Evolutionary conservation across 2,329 filamentous ascomycete genomes (phyloP).

Genomic region (Hypoxylon sp.): DNA sequence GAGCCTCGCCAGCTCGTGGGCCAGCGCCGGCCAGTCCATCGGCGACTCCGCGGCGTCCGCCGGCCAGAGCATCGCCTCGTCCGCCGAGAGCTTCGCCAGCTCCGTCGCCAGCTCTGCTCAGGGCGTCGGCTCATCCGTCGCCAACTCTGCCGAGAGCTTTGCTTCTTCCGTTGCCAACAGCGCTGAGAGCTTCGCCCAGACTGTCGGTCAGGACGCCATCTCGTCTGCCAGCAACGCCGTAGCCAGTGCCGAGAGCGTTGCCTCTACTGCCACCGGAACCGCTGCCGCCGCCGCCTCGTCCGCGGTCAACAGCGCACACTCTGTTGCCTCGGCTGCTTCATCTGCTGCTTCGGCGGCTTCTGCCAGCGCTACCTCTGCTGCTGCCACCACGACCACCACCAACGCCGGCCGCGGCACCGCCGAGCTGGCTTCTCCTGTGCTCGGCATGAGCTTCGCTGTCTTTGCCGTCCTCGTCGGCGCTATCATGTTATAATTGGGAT

Average conservation of each 20-base stretch:
- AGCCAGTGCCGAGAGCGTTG: constrained; percentile 41
- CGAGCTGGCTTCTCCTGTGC: constrained; percentile 31
- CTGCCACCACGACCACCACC: constrained; percentile 6
- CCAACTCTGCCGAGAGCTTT: constrained; percentile 21
- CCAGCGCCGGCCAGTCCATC: constrained; percentile 28
- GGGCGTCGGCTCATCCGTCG: constrained; percentile 15
- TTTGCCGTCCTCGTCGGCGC: constrained; percentile 38
- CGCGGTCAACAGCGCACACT: constrained; percentile 26
- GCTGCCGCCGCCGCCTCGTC: constrained; percentile 32
- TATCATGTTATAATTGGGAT: constrained; percentile 33
- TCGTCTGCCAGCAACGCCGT: constrained; percentile 37
- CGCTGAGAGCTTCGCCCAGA: constrained; percentile 29
- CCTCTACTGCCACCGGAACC: constrained; percentile 39
- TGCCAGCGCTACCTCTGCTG: constrained; percentile 12
- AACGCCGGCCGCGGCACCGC: constrained; percentile 25
- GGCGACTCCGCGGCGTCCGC: constrained; percentile 21
- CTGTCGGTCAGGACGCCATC: constrained; percentile 31
- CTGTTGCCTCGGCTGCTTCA: constrained; percentile 11
- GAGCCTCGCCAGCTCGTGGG: constrained; percentile 36
- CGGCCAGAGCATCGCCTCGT: constrained; percentile 30
- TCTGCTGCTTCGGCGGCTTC: constrained; percentile 22
- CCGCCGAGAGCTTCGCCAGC: constrained; percentile 24
- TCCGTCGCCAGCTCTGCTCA: constrained; percentile 33
- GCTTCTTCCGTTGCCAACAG: constrained; percentile 32
- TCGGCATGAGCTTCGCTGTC: constrained; percentile 34